phyloP scores from a whole-genome alignment of 2,329 filamentous ascomycete genomes.

The Plectosphaerella cucumerina region DNA sequence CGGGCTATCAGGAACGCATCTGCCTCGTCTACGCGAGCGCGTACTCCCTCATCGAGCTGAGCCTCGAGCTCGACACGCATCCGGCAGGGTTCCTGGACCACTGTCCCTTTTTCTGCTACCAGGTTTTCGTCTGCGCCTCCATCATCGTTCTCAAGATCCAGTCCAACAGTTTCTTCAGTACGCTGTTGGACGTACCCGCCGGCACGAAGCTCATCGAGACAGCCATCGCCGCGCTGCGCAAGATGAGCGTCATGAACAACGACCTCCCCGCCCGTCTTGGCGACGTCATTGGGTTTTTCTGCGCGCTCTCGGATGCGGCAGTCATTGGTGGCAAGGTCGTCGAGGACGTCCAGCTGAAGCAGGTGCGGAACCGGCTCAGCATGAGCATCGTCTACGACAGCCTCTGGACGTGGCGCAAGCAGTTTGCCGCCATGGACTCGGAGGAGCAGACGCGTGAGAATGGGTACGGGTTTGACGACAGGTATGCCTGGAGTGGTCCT shows the following conservation, averaged over 20 bases:
- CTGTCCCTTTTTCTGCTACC: constrained; percentile 1
- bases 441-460: background rate
- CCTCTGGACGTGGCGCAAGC: background rate
- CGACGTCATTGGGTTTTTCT: constrained; percentile 3
- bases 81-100: background rate
- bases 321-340: background rate
- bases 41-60: background rate
- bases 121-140: constrained; percentile 2
- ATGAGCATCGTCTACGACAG: background rate
- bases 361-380: background rate
- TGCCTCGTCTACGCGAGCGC: background rate
- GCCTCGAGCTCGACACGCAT: background rate
- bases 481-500: no score
- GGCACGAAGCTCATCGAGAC: constrained; percentile 2
- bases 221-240: constrained; percentile 3
- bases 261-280: constrained; percentile 2
- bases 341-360: background rate
- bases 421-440: background rate
- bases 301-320: background rate
- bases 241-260: constrained; percentile 2
- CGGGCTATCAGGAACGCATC: background rate
- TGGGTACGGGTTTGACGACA: no score
- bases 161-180: background rate
- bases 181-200: background rate
- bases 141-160: constrained; percentile 2